Percentiles rank a stretch among this genome's conserved stretches.
Evolutionary conservation across 2,329 filamentous ascomycete genomes (phyloP).

Genomic region (Gnomoniopsis smithogilvyi): DNA sequence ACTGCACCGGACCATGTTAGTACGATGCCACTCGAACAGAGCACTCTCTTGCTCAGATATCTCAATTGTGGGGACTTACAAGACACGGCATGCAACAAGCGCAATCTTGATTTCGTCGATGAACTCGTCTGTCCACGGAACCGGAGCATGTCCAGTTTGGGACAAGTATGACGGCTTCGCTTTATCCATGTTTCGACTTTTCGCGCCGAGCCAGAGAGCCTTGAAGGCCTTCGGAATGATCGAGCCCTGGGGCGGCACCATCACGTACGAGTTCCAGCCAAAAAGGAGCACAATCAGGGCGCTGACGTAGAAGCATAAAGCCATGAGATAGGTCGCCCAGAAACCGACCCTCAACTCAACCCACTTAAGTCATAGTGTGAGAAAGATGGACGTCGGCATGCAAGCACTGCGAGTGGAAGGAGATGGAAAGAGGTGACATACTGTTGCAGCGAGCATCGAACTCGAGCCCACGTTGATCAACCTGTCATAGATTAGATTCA

Average conservation of each 20-base stretch:
- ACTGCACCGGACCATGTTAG: too few relatives aligned
- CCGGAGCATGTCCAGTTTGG: conserved; percentile 49
- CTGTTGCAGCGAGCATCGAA: too few relatives aligned
- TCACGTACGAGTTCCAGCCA: conserved; percentile 44
- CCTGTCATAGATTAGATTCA: too few relatives aligned
- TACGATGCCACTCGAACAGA: too few relatives aligned
- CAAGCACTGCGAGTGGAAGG: too few relatives aligned
- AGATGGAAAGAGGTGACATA: too few relatives aligned
- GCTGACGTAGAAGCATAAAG: conserved; percentile 60
- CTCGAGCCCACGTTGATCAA: too few relatives aligned
- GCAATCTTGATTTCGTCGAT: conserved; percentile 68
- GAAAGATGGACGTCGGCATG: too few relatives aligned
- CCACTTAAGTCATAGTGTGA: too few relatives aligned
- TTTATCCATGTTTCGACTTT: conserved; percentile 63
- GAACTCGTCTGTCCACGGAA: conserved; percentile 67
- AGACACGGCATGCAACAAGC: conserved; percentile 68
- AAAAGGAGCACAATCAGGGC: conserved; percentile 51
- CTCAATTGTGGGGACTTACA: too few relatives aligned
- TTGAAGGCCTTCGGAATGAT: conserved; percentile 64
- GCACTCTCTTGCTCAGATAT: too few relatives aligned
- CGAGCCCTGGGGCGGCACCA: conserved; percentile 57
- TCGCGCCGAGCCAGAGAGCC: conserved; percentile 68
- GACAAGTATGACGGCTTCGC: conserved; percentile 70
- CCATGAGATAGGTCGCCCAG: conserved; percentile 61
- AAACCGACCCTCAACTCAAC: conserved; percentile 67